phyloP scores from a whole-genome alignment of 192 early-diverging fungal species.

The Backusella luteola region DNA sequence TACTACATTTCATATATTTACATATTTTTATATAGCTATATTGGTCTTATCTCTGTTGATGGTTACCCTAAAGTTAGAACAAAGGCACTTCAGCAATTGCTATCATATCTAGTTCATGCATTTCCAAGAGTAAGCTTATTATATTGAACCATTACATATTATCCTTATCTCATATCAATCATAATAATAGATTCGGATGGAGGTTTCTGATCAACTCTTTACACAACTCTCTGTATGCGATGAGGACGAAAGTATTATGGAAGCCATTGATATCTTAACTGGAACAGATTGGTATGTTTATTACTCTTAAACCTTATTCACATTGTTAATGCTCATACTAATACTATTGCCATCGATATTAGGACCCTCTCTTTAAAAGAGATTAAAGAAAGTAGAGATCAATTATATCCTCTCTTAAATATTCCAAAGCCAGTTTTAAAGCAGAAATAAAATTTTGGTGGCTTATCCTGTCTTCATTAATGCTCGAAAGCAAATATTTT shows the following conservation, averaged over 20 bases:
- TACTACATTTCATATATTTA: not conserved
- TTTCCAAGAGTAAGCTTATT: conserved; percentile 61
- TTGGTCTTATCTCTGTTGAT: conserved; percentile 22
- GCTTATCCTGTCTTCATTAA: not conserved
- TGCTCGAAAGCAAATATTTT: not conserved
- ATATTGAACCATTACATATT: not conserved
- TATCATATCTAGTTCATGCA: conserved; percentile 69
- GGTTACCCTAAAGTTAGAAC: conserved; percentile 38
- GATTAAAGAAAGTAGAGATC: conserved; percentile 45
- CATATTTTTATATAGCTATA: conserved; percentile 18
- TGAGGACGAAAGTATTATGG: conserved; percentile 38
- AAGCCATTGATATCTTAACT: conserved; percentile 62
- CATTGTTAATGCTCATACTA: not conserved
- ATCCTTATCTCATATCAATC: not conserved
- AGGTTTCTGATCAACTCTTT: conserved; percentile 73
- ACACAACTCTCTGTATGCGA: conserved; percentile 55
- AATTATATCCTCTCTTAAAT: conserved; percentile 33
- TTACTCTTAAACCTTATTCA: not conserved
- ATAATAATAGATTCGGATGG: conserved; percentile 56
- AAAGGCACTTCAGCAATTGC: conserved; percentile 56
- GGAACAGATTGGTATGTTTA: conserved; percentile 64
- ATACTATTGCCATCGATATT: not conserved
- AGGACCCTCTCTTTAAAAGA: conserved; percentile 46
- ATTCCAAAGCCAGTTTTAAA: conserved; percentile 23
- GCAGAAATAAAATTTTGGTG: conserved; percentile 7